Base-by-base conservation (phyloP, 371 early-diverging fungal genomes). In the Mortierella sp. region DNA sequence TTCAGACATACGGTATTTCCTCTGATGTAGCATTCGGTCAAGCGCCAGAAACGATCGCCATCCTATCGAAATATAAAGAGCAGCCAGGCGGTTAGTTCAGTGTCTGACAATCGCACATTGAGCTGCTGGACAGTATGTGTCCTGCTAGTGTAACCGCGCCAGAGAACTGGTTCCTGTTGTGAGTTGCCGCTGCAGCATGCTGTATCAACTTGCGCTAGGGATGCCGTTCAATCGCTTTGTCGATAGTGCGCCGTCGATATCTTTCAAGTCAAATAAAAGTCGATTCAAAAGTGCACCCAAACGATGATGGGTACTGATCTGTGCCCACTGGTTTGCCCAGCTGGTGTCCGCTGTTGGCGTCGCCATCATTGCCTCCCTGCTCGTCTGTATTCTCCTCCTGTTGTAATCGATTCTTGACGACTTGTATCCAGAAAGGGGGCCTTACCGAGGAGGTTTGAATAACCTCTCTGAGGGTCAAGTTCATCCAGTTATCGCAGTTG, bases 401-500 rank as follows among this genome's bases (percentile, higher is more conserved):
- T 4, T 51, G 51, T 6, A 18, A 32, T 4, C 14, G 3, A 60
- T 60, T 12, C 60, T 32, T 60, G 60, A 60, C 29, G 32, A 60
- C 29, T 32, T 32, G 32, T 8, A 56, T 60, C 60, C 60, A 73
- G 55, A 29, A 29, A 71, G 46, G 24, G 10, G 18, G 27, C 79
- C 89, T 77, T 93, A 93, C 94, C 54, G 97, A 94, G 2, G 96
- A 95, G 0, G 99, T 99, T 87, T 96, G 96, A 78, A 98, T 97
- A 35, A 98, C 99, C 89, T 99, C 98, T 76, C 97, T 94, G 56
- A 99, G 90, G 46, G 96, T 96, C 86, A 99, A 87, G 89, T 99
- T 99, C 99, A 99, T 99, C 93, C 95, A 99, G 83, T 96, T 96
- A 88, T 99, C 99, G 91, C 98, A 98, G 88, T 94, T 96, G 76